These are phyloP conservation scores for Eimeria praecox DNA, from an alignment of 169 alveolate genomes.

Conservation along the genomic window DNA sequence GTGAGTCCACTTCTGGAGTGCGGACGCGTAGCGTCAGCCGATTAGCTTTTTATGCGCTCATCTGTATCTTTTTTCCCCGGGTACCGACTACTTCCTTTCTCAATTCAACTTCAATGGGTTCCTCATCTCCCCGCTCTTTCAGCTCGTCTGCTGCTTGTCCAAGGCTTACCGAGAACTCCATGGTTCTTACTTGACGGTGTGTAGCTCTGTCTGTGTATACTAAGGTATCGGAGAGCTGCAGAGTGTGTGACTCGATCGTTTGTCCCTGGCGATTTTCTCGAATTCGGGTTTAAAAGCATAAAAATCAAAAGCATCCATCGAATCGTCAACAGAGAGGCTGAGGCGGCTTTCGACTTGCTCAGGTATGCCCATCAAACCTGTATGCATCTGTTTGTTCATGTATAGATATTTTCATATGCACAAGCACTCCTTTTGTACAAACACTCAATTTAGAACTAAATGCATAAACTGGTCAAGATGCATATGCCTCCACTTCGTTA, in stretches of 20 bases:
- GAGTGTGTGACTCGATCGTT: slow-evolving; percentile 38
- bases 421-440: neutral
- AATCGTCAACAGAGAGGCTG: slow-evolving; percentile 58
- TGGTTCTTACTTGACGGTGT: neutral
- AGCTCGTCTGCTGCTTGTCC: neutral
- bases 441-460: neutral
- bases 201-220: neutral
- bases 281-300: slow-evolving; percentile 47
- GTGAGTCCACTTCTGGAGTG: neutral
- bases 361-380: neutral
- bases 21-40: neutral
- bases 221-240: slow-evolving; percentile 63
- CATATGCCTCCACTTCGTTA: neutral
- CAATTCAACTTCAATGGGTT: neutral
- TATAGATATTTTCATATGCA: too few species aligned
- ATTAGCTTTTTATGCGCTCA: neutral
- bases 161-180: neutral
- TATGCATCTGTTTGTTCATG: neutral
- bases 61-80: neutral
- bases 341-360: slow-evolving; percentile 69
- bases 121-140: neutral
- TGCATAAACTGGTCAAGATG: neutral
- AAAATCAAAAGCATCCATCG: slow-evolving; percentile 49
- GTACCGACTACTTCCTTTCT: neutral
- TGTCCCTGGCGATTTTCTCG: neutral